Evolutionary conservation across 305 asterid genomes (phyloP), one percentile per base, ranked within the genome.

Genomic region (Fraxinus albicans): DNA sequence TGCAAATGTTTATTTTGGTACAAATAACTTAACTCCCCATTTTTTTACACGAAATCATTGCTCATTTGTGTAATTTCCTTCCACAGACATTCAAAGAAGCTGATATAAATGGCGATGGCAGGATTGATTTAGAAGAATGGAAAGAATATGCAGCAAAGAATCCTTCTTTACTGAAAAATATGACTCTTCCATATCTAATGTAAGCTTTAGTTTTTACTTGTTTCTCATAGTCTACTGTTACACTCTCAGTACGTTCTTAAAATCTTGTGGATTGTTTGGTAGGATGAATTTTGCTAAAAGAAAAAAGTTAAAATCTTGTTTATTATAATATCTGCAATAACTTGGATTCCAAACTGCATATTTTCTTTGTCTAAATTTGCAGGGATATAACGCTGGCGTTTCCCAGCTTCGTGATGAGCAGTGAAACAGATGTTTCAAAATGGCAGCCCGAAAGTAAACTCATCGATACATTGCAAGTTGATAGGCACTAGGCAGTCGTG

Each of bases 161-260:
- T 67, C 91, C 89, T 8, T 77, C 72, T 1, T 36, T 88, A 55
- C 44, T 88, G 79, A 86, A 53, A 58, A 88, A 86, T 75, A 86
- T 88, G 89, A 88, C 89, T 77, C 89, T 88, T 80, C 89, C 91
- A 13, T 82, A 86, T 85, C 79, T 88, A 27, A 84, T 63, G 91
- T 86, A 84, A 27, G 82, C 8, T 77, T 34, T 12, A 21, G 53
- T 69, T 29, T 70, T 7, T 7, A 15, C 17, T 6, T n/a, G n/a
- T 33, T 40, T 76, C 40, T 23, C 29, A 42, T 23, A 44, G 79
- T 42, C 35, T 40, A 13, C 29, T 8, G 15, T 60, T 33, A 21
- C 31, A 8, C 33, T 2, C 31, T 21, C 31, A 60, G 70, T 21
- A 21, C 2, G 3, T 67, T 27, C 35, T 65, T 25, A 31, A 31